A percentile compares a stretch with the other conserved stretches of the same genome.
These are phyloP conservation scores for Cystobasidium tubakii DNA, from an alignment of 768 basidiomycete genomes.

Conservation along the genomic window DNA sequence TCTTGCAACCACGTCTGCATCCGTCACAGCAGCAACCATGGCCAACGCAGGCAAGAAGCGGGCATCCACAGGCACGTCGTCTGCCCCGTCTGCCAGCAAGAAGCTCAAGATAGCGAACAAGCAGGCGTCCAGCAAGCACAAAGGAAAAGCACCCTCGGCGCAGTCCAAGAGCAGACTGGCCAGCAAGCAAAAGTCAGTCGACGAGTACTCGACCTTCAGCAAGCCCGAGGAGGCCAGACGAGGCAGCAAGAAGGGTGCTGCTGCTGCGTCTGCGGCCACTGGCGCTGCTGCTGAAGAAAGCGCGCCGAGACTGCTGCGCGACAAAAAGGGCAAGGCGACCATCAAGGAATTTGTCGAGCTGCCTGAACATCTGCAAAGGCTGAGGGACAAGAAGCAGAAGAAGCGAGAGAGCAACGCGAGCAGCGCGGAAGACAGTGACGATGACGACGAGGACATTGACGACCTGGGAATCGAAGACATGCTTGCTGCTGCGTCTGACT, in stretches of 20 bases:
- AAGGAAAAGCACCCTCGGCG: conserved; percentile 1
- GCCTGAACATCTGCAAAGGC: neutral
- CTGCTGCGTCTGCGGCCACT: neutral
- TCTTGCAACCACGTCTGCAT: neutral
- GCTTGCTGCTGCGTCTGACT: neutral
- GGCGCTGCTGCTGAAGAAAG: neutral
- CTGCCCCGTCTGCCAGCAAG: neutral
- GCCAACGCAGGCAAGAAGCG: conserved; percentile 25
- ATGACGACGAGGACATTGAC: conserved; percentile 1
- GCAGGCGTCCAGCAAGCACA: conserved; percentile 8
- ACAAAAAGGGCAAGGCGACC: conserved; percentile 31
- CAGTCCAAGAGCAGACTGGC: neutral
- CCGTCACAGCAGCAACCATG: neutral
- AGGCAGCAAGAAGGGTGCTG: neutral
- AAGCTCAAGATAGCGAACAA: conserved; percentile 10
- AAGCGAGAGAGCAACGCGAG: neutral
- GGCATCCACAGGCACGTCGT: neutral
- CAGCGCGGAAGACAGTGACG: neutral
- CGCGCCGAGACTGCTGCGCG: neutral
- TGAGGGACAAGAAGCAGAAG: conserved; percentile 10
- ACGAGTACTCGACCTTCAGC: neutral
- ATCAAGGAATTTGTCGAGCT: conserved; percentile 25
- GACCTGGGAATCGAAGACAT: conserved; percentile 11
- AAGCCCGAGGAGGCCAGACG: neutral
- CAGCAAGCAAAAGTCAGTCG: conserved; percentile 3